Evolutionary conservation across 2,329 filamentous ascomycete species (phyloP).

Genomic region (Penicillium sp.): DNA sequence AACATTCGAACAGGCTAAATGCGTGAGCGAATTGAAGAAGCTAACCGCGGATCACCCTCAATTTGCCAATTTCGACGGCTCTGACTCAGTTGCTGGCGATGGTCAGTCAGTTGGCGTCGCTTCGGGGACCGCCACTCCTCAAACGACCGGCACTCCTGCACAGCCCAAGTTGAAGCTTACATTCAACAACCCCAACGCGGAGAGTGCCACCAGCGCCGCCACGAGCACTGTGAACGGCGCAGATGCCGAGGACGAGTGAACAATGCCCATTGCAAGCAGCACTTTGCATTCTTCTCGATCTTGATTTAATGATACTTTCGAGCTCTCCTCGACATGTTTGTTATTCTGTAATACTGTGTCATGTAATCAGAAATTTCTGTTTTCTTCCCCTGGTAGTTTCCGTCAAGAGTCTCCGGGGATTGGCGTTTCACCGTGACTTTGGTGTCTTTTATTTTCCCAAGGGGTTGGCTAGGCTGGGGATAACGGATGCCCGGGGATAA

Average conservation of each 20-base stretch:
- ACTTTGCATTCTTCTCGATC: neutral
- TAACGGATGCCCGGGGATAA: constrained; percentile 15
- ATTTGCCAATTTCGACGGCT: constrained; percentile 60
- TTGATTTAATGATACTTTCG: constrained; percentile 2
- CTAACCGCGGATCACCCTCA: constrained; percentile 60
- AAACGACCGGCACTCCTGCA: constrained; percentile 60
- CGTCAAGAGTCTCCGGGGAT: neutral
- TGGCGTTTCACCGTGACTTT: constrained; percentile 1
- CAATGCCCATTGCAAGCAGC: neutral
- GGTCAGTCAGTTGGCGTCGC: constrained; percentile 54
- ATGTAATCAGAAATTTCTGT: neutral
- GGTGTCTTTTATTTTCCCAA: neutral
- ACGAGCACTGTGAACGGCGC: constrained; percentile 38
- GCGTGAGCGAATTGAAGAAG: constrained; percentile 57
- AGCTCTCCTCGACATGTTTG: constrained; percentile 7
- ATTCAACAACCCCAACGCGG: constrained; percentile 51
- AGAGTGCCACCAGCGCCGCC: constrained; percentile 35
- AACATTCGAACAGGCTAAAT: constrained; percentile 48
- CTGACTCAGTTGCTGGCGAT: constrained; percentile 52
- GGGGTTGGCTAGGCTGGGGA: neutral
- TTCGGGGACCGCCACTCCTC: constrained; percentile 62
- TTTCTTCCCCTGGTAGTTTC: neutral
- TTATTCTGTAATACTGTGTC: constrained; percentile 10
- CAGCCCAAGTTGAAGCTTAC: constrained; percentile 71
- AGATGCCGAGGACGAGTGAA: constrained; percentile 40